These are phyloP conservation scores for Hylodesmum podocarpum DNA, from an alignment of 306 rosid genomes.

Conservation along the genomic window DNA sequence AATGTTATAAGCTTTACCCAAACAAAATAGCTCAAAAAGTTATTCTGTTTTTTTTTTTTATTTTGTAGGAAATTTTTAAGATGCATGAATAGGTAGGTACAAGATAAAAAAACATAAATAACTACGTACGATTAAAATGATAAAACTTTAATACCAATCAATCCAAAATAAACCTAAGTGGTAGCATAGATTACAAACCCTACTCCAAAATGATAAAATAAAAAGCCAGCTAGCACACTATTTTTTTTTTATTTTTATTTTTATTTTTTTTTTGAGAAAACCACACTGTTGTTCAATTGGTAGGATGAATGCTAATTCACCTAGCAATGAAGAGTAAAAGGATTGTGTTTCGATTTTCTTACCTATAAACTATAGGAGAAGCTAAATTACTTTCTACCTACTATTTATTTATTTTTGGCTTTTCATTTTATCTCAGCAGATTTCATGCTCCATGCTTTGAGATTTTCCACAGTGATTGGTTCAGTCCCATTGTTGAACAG, in stretches of 20 bases:
- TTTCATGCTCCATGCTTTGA: slow-evolving; percentile 79
- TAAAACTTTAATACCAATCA: too few species aligned
- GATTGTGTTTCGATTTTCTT: background rate
- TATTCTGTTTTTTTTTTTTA: too few species aligned
- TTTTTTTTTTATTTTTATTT: background rate
- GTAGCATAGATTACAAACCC: too few species aligned
- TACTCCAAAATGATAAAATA: background rate
- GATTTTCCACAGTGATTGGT: slow-evolving; percentile 49
- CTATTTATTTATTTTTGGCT: background rate
- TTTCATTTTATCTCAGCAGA: slow-evolving; percentile 25
- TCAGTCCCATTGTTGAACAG: slow-evolving; percentile 83
- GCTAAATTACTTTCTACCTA: background rate
- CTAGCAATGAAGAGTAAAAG: background rate
- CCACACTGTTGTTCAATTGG: too few species aligned
- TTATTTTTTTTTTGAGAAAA: background rate
- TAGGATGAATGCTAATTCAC: background rate
- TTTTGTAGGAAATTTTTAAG: too few species aligned
- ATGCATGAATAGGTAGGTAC: too few species aligned
- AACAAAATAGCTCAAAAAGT: too few species aligned
- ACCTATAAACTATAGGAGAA: background rate
- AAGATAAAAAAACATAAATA: too few species aligned
- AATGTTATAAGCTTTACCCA: too few species aligned
- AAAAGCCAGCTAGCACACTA: background rate
- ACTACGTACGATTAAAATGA: too few species aligned
- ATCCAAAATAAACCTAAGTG: too few species aligned